Evolutionary conservation across 2,329 filamentous ascomycete genomes (phyloP).

Genomic region (Aspergillus quadricinctus): DNA sequence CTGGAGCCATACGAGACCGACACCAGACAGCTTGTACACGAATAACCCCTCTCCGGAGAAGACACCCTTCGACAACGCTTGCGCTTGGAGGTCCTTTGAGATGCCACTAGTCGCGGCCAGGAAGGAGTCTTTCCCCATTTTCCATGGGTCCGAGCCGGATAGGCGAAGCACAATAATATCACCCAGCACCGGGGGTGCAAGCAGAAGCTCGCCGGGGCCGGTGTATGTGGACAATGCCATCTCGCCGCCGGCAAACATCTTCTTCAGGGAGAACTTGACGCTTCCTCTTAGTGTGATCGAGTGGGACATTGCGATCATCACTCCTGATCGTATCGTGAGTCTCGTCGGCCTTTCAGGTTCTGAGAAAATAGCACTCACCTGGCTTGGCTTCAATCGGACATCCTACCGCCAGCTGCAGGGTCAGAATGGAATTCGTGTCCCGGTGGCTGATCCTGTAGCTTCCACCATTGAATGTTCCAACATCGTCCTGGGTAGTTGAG

Average conservation of each 20-base stretch:
- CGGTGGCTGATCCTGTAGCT: constrained; percentile 90
- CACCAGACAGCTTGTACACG: constrained; percentile 79
- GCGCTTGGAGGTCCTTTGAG: constrained; percentile 79
- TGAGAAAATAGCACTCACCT: constrained; percentile 42
- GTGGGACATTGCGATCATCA: constrained; percentile 93
- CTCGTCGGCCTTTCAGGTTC: background rate
- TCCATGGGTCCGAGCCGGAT: constrained; percentile 65
- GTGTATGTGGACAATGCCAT: constrained; percentile 75
- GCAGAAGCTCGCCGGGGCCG: constrained; percentile 82
- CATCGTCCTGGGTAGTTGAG: constrained; percentile 68
- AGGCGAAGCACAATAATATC: constrained; percentile 80
- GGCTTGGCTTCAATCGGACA: constrained; percentile 79
- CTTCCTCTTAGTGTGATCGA: constrained; percentile 77
- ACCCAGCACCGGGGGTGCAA: constrained; percentile 75
- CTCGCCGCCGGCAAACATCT: constrained; percentile 77
- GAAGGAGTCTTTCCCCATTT: constrained; percentile 80
- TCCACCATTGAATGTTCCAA: constrained; percentile 96
- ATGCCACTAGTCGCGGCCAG: constrained; percentile 83
- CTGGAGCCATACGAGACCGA: constrained; percentile 80
- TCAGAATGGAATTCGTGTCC: constrained; percentile 84
- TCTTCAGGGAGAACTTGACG: constrained; percentile 85
- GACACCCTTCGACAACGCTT: constrained; percentile 82
- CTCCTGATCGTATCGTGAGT: constrained; percentile 46
- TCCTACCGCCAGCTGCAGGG: constrained; percentile 82
- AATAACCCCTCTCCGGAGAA: constrained; percentile 92